phyloP scores from a whole-genome alignment of 2,329 filamentous ascomycete genomes.

The Verticillium zaregamsianum region DNA sequence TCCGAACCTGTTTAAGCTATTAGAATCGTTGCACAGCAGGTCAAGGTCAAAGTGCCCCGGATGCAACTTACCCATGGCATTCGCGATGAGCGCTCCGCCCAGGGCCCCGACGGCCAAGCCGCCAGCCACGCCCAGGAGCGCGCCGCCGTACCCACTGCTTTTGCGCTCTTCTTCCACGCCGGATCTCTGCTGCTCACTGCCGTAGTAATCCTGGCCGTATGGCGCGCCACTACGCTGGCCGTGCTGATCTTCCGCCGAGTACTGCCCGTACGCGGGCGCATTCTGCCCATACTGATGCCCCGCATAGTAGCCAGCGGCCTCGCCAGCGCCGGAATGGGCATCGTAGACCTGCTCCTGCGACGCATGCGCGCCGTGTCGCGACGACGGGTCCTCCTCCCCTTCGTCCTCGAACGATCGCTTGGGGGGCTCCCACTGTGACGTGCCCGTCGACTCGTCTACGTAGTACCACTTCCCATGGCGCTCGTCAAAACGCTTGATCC shows the following conservation, averaged over 20 bases:
- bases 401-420: not conserved
- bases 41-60: not conserved
- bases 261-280: not conserved
- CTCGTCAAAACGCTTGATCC: constrained; percentile 53
- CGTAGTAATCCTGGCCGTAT: constrained; percentile 9
- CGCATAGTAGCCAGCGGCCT: constrained; percentile 8
- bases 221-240: not conserved
- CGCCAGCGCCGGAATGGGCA: constrained; percentile 1
- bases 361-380: not conserved
- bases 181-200: constrained; percentile 9
- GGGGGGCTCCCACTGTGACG: constrained; percentile 50
- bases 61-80: constrained; percentile 49
- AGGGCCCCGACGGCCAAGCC: constrained; percentile 53
- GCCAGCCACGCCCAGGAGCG: constrained; percentile 52
- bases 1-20: not conserved
- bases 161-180: constrained; percentile 28
- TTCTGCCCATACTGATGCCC: constrained; percentile 1
- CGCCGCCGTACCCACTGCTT: constrained; percentile 41
- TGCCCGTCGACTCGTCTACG: constrained; percentile 50
- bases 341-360: not conserved
- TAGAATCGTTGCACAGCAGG: not conserved
- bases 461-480: constrained; percentile 52
- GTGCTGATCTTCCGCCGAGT: not conserved
- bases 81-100: constrained; percentile 52
- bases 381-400: not conserved